Conservation (phyloP, 768 basidiomycete species). For the Holtermannia corniformis region DNA sequence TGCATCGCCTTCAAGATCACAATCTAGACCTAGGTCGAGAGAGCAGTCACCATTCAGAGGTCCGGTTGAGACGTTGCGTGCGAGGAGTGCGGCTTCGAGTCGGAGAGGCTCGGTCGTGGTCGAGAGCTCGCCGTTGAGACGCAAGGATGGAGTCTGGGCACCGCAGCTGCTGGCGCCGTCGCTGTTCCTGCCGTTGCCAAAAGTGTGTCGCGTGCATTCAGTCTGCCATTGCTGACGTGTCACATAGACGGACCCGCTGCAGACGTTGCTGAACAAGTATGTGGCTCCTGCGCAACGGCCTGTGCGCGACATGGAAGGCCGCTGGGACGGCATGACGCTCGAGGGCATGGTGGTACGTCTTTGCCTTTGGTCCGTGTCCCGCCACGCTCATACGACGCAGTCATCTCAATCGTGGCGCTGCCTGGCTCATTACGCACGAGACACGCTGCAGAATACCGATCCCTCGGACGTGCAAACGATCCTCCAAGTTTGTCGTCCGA, state of each 20-base stretch:
- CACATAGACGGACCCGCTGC: not conserved
- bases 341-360: not conserved
- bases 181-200: not conserved
- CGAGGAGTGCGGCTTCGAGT: not conserved
- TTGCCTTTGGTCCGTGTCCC: not conserved
- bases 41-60: not conserved
- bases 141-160: not conserved
- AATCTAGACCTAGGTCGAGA: not conserved
- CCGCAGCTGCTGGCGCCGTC: not conserved
- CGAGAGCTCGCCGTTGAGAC: not conserved
- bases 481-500: too few relatives aligned
- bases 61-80: not conserved
- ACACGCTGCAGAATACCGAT: not conserved
- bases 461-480: not conserved
- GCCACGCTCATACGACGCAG: not conserved
- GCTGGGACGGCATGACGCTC: not conserved
- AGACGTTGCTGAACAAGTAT: not conserved
- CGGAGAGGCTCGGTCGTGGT: not conserved
- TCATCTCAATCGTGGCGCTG: not conserved
- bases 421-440: not conserved
- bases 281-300: not conserved
- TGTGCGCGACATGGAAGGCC: not conserved
- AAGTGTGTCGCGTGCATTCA: too few relatives aligned
- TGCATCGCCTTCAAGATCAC: not conserved
- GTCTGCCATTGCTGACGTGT: not conserved